Conservation (phyloP, 495 filamentous ascomycete species). For the Xylaria venustula region DNA sequence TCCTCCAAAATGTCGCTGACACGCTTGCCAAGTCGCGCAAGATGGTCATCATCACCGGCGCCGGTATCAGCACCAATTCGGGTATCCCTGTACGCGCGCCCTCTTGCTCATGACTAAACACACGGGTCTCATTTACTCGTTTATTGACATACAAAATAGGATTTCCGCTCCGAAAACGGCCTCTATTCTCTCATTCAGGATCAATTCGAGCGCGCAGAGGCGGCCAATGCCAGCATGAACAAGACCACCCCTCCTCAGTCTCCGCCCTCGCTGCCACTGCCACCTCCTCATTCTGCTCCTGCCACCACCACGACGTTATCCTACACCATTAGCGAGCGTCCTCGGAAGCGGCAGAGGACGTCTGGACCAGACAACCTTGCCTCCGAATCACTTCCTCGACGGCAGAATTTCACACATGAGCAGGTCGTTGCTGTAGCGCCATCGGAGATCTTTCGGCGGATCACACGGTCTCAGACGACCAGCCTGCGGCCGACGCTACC, state of each 20-base stretch:
- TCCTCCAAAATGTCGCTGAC: slow-evolving; percentile 62
- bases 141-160: slow-evolving; percentile 45
- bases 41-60: slow-evolving; percentile 65
- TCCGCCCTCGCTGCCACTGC: not conserved
- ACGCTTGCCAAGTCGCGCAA: slow-evolving; percentile 59
- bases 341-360: slow-evolving; percentile 43
- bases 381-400: not conserved
- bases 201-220: slow-evolving; percentile 54
- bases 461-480: slow-evolving; percentile 22
- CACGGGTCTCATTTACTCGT: too few relatives aligned
- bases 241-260: not conserved
- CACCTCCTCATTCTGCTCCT: not conserved
- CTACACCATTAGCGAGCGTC: slow-evolving; percentile 35
- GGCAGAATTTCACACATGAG: not conserved
- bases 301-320: not conserved
- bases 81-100: slow-evolving; percentile 60
- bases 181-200: slow-evolving; percentile 68
- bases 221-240: not conserved
- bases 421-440: not conserved
- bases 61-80: slow-evolving; percentile 71
- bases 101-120: not conserved
- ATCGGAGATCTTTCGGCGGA: slow-evolving; percentile 1
- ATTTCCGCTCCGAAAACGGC: slow-evolving; percentile 69
- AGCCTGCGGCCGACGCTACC: slow-evolving; percentile 19
- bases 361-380: slow-evolving; percentile 16